phyloP scores from a whole-genome alignment of 2,329 filamentous ascomycete species.

The Ophiostoma tasmaniense region DNA sequence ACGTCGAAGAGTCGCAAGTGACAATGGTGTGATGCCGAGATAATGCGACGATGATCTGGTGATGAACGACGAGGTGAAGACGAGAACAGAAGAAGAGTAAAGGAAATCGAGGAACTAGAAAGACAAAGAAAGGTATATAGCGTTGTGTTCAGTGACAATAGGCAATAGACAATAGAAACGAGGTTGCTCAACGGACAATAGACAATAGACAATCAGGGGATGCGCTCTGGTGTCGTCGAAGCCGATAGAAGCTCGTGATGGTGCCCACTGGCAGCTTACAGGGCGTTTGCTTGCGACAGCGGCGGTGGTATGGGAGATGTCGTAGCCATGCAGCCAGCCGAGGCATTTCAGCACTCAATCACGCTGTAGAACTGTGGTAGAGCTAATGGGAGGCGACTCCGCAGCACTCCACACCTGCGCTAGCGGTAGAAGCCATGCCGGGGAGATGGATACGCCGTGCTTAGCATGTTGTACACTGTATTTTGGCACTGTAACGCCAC shows the following conservation, averaged over 20 bases:
- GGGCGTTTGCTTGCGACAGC: background rate
- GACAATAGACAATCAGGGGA: background rate
- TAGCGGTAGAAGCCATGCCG: background rate
- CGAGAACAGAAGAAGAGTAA: background rate
- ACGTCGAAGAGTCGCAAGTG: background rate
- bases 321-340: slow-evolving; percentile 9
- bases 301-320: background rate
- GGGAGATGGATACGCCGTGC: background rate
- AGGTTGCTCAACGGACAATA: background rate
- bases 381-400: background rate
- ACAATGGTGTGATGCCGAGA: background rate
- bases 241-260: slow-evolving; percentile 18
- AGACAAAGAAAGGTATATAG: background rate
- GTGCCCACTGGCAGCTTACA: background rate
- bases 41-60: background rate
- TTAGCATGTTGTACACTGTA: background rate
- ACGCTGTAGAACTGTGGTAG: background rate
- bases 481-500: slow-evolving; percentile 6
- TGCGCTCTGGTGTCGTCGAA: slow-evolving; percentile 8
- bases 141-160: background rate
- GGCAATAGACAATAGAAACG: background rate
- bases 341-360: slow-evolving; percentile 11
- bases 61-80: background rate
- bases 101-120: background rate
- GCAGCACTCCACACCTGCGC: slow-evolving; percentile 5